These are phyloP conservation scores for Henningerozyma blattae DNA, from an alignment of 805 yeast species.

Conservation along the genomic window DNA sequence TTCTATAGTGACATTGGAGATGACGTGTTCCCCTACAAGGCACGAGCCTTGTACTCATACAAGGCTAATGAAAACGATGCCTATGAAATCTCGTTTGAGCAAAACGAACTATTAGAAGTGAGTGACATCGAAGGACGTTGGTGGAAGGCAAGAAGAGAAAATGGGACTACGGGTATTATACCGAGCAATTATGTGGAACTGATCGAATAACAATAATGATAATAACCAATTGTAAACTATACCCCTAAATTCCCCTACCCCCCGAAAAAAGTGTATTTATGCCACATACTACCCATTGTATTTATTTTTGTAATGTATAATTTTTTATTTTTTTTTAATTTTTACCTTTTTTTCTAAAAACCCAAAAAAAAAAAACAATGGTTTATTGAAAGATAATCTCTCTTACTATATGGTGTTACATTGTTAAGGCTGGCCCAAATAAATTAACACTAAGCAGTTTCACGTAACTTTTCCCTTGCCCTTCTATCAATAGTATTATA, in stretches of 20 bases:
- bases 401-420: too few species aligned
- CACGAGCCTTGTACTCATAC: conserved; percentile 77
- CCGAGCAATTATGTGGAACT: conserved; percentile 89
- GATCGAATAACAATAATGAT: conserved; percentile 28
- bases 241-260: background rate
- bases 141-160: conserved; percentile 93
- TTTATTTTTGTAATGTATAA: too few species aligned
- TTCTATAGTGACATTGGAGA: conserved; percentile 26
- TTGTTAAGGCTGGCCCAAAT: too few species aligned
- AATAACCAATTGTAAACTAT: background rate
- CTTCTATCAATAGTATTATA: too few species aligned
- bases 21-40: conserved; percentile 60
- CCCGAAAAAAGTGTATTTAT: too few species aligned
- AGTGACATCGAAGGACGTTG: conserved; percentile 92
- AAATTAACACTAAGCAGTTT: too few species aligned
- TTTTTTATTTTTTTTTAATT: too few species aligned
- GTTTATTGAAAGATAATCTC: too few species aligned
- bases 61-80: conserved; percentile 87
- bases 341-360: too few species aligned
- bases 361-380: too few species aligned
- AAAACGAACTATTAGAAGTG: conserved; percentile 85
- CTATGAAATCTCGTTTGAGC: conserved; percentile 80
- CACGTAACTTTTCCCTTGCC: too few species aligned
- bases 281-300: too few species aligned
- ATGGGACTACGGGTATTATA: conserved; percentile 91